Conservation (phyloP, 1,284 basidiomycete genomes). For the Ustilago tritici region DNA sequence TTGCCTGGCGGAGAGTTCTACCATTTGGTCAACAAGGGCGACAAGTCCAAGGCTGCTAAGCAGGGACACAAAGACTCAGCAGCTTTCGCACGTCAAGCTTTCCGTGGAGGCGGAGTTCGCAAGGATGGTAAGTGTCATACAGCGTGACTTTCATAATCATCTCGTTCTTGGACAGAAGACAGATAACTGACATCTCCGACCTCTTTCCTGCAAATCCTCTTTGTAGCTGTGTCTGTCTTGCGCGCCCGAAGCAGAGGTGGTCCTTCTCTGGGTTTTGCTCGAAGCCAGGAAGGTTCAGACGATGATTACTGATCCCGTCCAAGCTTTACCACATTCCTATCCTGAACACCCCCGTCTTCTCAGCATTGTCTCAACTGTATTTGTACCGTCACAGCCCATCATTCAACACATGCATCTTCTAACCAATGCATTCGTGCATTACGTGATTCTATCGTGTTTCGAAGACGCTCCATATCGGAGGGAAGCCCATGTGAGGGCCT, state of each 20-base stretch:
- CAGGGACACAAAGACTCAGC: slow-evolving; percentile 13
- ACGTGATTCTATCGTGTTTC: slow-evolving; percentile 14
- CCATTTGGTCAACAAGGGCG: slow-evolving; percentile 38
- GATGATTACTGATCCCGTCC: slow-evolving; percentile 18
- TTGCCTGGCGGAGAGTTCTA: slow-evolving; percentile 61
- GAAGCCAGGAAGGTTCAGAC: slow-evolving; percentile 41
- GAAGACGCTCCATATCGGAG: slow-evolving; percentile 60
- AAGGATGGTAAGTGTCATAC: slow-evolving; percentile 17
- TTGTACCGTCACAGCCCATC: slow-evolving; percentile 15
- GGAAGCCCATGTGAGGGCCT: slow-evolving; percentile 68
- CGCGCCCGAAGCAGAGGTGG: slow-evolving; percentile 41
- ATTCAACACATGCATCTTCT: not conserved
- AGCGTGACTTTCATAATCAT: not conserved
- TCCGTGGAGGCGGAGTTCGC: slow-evolving; percentile 40
- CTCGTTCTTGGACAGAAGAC: not conserved
- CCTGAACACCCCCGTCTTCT: not conserved
- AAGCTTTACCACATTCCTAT: not conserved
- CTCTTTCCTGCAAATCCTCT: not conserved
- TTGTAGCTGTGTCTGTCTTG: slow-evolving; percentile 29
- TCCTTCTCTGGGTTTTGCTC: slow-evolving; percentile 44
- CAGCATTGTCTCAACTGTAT: slow-evolving; percentile 20
- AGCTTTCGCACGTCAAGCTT: slow-evolving; percentile 30
- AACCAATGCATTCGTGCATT: not conserved
- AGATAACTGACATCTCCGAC: not conserved
- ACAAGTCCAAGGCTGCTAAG: slow-evolving; percentile 31